Conservation (phyloP, 2,329 filamentous ascomycete genomes). For the Scolecobasidium constrictum region DNA sequence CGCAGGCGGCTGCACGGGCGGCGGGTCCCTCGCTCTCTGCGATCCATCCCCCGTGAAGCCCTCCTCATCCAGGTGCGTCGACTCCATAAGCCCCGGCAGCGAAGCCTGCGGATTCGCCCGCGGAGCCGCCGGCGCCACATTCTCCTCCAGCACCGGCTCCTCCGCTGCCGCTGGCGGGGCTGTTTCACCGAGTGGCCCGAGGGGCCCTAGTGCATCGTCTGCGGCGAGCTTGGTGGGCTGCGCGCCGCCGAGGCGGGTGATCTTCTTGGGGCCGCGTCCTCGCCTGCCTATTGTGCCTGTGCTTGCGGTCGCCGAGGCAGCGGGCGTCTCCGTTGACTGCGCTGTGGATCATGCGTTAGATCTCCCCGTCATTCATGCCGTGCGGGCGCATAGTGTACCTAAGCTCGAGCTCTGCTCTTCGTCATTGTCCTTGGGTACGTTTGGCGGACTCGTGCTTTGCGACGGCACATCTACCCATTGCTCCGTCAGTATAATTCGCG, state of each 20-base stretch:
- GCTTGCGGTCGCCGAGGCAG: not conserved
- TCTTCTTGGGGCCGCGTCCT: conserved; percentile 1
- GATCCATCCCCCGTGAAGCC: conserved; percentile 26
- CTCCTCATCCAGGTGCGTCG: conserved; percentile 60
- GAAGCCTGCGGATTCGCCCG: conserved; percentile 22
- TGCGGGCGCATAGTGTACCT: conserved; percentile 13
- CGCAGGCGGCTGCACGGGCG: conserved; percentile 43
- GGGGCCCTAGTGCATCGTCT: conserved; percentile 63
- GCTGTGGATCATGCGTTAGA: not conserved
- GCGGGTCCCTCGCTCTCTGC: conserved; percentile 49
- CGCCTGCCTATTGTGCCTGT: not conserved
- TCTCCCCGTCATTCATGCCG: no score
- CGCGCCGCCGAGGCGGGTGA: conserved; percentile 26
- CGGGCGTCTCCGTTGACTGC: not conserved
- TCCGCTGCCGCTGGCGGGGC: conserved; percentile 19
- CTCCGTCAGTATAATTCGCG: no score
- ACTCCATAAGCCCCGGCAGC: conserved; percentile 46
- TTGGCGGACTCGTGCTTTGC: conserved; percentile 12
- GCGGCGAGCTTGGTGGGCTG: conserved; percentile 69
- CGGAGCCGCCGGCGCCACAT: not conserved
- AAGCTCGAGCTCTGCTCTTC: conserved; percentile 17
- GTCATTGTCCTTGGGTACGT: conserved; percentile 26
- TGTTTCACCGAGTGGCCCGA: conserved; percentile 54
- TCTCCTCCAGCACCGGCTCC: conserved; percentile 12
- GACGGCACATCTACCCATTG: conserved; percentile 6